Conservation (phyloP, 106 monocot species). For the Acanthochlamys bracteata region DNA sequence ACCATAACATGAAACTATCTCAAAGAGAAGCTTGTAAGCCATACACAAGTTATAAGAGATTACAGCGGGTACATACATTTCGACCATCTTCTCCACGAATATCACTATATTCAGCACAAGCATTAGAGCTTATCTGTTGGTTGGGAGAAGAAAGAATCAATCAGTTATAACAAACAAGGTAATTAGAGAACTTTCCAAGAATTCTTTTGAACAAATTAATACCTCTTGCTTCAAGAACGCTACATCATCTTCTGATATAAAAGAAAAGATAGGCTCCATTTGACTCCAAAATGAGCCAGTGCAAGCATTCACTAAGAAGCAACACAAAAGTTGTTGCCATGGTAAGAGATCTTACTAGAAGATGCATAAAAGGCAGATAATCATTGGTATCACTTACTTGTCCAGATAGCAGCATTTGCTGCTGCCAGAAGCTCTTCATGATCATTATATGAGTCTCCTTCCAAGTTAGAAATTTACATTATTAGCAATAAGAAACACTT, state of each 20-base stretch:
- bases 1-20: too few relatives aligned
- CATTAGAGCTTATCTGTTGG: constrained; percentile 24
- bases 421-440: constrained; percentile 60
- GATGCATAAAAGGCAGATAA: not conserved
- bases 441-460: constrained; percentile 58
- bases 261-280: constrained; percentile 33
- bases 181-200: not conserved
- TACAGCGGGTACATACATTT: not conserved
- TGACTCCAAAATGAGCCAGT: constrained; percentile 32
- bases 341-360: not conserved
- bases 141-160: not conserved
- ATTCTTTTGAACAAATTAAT: not conserved
- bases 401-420: constrained; percentile 45
- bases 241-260: constrained; percentile 32
- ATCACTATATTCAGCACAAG: constrained; percentile 9
- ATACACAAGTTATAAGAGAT: not conserved
- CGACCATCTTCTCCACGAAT: constrained; percentile 14
- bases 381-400: constrained; percentile 18
- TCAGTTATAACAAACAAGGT: not conserved
- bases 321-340: constrained; percentile 1
- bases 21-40: too few relatives aligned
- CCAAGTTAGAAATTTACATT: not conserved
- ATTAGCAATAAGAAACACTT: not conserved
- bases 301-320: constrained; percentile 14
- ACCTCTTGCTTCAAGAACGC: constrained; percentile 40